phyloP scores from a whole-genome alignment of 106 monocot species.

The Dendrobium chrysotoxum region DNA sequence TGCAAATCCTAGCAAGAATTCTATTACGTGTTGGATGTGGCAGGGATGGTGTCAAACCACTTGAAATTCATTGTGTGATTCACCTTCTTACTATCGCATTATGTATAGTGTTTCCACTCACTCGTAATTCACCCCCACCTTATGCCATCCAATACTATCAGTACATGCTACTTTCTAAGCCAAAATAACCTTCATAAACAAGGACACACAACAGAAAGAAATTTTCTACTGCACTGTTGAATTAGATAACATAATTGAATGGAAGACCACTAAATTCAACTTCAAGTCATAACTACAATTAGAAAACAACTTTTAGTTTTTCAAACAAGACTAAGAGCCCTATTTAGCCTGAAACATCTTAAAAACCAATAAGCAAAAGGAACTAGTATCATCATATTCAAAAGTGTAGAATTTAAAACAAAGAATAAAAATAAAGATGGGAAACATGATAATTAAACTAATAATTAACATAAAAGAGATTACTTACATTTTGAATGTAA shows the following conservation, averaged over 20 bases:
- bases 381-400: neutral
- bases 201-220: neutral
- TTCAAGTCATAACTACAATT: neutral
- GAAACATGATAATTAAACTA: neutral
- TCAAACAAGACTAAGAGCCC: neutral
- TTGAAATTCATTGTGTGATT: no score
- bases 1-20: no score
- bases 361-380: neutral
- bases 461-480: neutral
- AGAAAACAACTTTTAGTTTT: neutral
- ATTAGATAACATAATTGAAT: neutral
- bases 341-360: neutral
- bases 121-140: no score
- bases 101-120: no score
- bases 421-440: neutral
- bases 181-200: no score
- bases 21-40: no score
- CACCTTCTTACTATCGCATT: no score
- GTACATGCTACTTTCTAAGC: no score
- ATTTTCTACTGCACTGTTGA: neutral
- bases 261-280: neutral
- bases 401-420: neutral
- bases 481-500: constrained; percentile 16
- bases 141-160: no score
- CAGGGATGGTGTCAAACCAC: no score